A percentile compares a stretch with the other conserved stretches of the same genome.
Conservation (phyloP, 2,329 filamentous ascomycete species). For the Colletotrichum sp. region DNA sequence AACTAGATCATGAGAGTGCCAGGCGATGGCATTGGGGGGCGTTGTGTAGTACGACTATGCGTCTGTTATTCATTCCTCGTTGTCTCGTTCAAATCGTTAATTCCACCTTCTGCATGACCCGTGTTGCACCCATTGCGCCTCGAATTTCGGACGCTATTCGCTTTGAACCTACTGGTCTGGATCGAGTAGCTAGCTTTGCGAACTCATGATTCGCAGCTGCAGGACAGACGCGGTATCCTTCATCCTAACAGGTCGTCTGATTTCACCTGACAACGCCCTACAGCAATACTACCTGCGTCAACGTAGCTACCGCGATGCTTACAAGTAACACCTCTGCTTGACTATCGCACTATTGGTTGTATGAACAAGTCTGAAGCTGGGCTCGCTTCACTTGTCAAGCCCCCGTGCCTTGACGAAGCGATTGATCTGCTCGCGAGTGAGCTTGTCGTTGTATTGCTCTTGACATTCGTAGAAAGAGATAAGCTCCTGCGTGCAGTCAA, state of each 20-base stretch:
- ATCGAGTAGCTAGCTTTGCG: not conserved
- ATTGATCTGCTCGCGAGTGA: conserved; percentile 62
- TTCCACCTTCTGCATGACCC: not conserved
- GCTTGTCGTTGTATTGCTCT: conserved; percentile 66
- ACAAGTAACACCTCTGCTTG: not conserved
- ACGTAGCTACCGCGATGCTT: not conserved
- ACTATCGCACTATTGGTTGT: not conserved
- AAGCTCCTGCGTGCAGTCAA: conserved; percentile 90
- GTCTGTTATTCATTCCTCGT: not conserved
- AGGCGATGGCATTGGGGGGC: not conserved
- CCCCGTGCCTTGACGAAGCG: conserved; percentile 64
- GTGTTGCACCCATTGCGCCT: not conserved
- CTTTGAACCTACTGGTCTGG: not conserved
- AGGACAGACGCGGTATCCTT: not conserved
- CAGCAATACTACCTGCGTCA: not conserved
- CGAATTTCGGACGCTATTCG: not conserved
- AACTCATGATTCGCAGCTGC: not conserved
- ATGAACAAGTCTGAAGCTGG: not conserved
- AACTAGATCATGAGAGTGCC: not conserved
- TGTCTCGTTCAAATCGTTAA: not conserved
- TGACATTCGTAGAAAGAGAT: conserved; percentile 84
- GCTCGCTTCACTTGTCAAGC: conserved; percentile 52
- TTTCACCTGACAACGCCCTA: not conserved
- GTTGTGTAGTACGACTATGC: not conserved
- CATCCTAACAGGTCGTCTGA: not conserved